phyloP scores from a whole-genome alignment of 2,329 filamentous ascomycete genomes.

The Exophiala dermatitidis region DNA sequence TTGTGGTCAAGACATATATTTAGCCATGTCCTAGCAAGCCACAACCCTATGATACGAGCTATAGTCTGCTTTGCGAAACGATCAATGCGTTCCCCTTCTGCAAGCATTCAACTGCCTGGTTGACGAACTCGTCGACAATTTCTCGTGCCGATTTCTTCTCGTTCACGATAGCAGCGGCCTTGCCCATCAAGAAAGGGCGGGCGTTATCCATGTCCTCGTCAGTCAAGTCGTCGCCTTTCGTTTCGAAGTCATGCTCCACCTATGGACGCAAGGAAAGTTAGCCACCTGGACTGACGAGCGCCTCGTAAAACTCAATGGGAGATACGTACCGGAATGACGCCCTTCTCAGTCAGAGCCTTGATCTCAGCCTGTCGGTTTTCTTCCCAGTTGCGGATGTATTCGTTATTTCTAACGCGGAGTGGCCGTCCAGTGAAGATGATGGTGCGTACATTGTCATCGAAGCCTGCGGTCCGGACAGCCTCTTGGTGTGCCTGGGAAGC shows the following conservation, averaged over 20 bases:
- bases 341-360: constrained; percentile 81
- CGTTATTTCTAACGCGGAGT: constrained; percentile 84
- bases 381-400: constrained; percentile 95
- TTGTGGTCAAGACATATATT: neutral
- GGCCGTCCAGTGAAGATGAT: constrained; percentile 98
- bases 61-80: constrained; percentile 55
- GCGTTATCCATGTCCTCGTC: constrained; percentile 90
- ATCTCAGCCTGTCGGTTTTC: constrained; percentile 84
- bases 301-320: neutral
- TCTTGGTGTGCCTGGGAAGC: constrained; percentile 93
- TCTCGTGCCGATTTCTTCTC: constrained; percentile 86
- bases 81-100: constrained; percentile 60
- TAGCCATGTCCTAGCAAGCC: neutral
- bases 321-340: constrained; percentile 63
- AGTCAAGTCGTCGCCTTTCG: constrained; percentile 61
- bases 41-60: constrained; percentile 30
- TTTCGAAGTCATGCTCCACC: constrained; percentile 85
- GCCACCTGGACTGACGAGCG: neutral
- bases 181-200: constrained; percentile 89
- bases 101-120: constrained; percentile 66
- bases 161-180: constrained; percentile 87
- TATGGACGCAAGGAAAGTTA: neutral
- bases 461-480: constrained; percentile 80
- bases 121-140: constrained; percentile 90
- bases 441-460: constrained; percentile 93